A percentile compares a stretch with the other conserved stretches of the same genome.
These are phyloP conservation scores for Solanum ossicruentum DNA, from an alignment of 257 asterid species.

Conservation along the genomic window DNA sequence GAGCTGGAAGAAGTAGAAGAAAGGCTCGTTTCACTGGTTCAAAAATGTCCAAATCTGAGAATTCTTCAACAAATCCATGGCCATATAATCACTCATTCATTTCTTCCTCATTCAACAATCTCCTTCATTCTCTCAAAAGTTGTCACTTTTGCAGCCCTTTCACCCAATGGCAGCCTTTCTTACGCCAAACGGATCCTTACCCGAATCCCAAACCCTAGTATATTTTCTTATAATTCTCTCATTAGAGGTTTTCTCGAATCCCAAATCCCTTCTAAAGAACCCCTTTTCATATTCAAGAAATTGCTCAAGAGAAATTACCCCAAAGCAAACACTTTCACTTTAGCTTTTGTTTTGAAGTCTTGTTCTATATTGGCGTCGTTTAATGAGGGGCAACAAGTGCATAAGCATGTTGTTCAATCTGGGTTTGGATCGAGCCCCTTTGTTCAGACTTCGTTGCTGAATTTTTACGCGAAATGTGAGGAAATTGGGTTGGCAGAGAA, in stretches of 20 bases:
- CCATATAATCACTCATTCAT: slow-evolving; percentile 35
- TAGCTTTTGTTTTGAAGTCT: slow-evolving; percentile 54
- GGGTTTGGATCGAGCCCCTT: slow-evolving; percentile 32
- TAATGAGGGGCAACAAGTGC: slow-evolving; percentile 52
- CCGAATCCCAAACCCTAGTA: slow-evolving; percentile 34
- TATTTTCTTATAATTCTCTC: slow-evolving; percentile 45
- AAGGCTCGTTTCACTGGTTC: slow-evolving; percentile 29
- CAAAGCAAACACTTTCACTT: slow-evolving; percentile 39
- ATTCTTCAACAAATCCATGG: slow-evolving; percentile 54
- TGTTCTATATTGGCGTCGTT: slow-evolving; percentile 41
- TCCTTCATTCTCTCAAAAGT: slow-evolving; percentile 48
- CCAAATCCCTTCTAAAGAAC: slow-evolving; percentile 22
- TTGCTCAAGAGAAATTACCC: slow-evolving; percentile 28
- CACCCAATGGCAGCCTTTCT: slow-evolving; percentile 26
- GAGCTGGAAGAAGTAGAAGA: slow-evolving; percentile 34
- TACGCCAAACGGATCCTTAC: slow-evolving; percentile 36
- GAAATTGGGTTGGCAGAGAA: slow-evolving; percentile 35
- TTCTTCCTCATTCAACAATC: slow-evolving; percentile 16
- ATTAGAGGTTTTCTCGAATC: slow-evolving; percentile 38
- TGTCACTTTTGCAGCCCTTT: slow-evolving; percentile 46
- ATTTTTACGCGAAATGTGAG: slow-evolving; percentile 48
- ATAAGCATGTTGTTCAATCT: slow-evolving; percentile 38
- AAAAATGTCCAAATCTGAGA: slow-evolving; percentile 56
- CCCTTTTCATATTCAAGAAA: slow-evolving; percentile 31
- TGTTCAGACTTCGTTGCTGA: slow-evolving; percentile 56